Base-by-base conservation (phyloP, 2,329 filamentous ascomycete species). In the Leptographium lundbergii region DNA sequence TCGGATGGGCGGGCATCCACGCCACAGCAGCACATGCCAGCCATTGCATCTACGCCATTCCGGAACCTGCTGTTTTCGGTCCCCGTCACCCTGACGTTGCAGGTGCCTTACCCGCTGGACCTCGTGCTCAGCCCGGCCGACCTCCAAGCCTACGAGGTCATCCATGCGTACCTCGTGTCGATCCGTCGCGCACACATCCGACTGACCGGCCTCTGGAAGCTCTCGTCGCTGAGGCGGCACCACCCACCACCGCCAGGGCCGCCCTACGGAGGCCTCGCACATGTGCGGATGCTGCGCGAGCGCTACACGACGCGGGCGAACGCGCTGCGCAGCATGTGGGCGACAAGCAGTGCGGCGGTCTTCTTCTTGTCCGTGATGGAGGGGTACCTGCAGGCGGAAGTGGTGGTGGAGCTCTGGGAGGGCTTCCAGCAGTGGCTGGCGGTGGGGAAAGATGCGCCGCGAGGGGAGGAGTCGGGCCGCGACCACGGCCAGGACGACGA, bases 301-400 rank as follows among this genome's bases (percentile, higher is more conserved):
- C 81, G 88, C 56, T 81, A 85, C 64, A 82, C 82, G 29, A 69
- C 74, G 19, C 80, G 92, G 22, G 79, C 81, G 5, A 77, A 78
- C 39, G 79, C 81, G 0, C 87, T 95, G 79, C 84, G 94, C 19
- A 87, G 85, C 63, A 81, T 92, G 0, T 99, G 94, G 94, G 92
- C 91, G 0, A 95, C 89, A 0, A 87, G 88, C 65, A 91, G 88
- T 67, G 88, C 91, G 2, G 87, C 89, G 1, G 82, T 95, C 4
- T 96, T 96, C 73, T 88, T 97, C 65, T 77, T 97, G 4, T 89
- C 88, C 0, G 91, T 96, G 69, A 86, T 89, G 17, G 88, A 92
- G 64, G 84, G 84, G 3, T 97, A 95, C 66, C 84, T 97, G 52
- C 92, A 96, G 70, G 89, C 88, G 1, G 91, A 96, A 67, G 86